These are phyloP conservation scores for Pleurotus giganteus DNA, from an alignment of 768 basidiomycete species.

Conservation along the genomic window DNA sequence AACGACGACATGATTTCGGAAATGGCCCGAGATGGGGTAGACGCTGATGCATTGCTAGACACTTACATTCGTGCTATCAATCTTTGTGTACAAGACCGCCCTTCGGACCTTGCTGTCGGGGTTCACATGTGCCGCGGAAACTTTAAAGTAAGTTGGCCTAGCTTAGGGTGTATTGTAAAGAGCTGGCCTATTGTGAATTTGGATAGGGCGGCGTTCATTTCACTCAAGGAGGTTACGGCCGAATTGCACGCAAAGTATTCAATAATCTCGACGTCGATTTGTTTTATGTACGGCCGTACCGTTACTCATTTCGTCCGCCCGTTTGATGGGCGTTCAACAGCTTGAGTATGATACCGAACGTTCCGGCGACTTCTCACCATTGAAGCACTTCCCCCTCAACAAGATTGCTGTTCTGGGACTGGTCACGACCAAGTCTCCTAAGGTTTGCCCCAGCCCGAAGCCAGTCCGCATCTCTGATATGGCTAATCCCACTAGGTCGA, in stretches of 20 bases:
- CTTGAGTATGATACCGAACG: constrained; percentile 68
- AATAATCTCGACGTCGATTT: constrained; percentile 57
- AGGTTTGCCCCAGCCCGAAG: constrained; percentile 31
- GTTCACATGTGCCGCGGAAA: constrained; percentile 63
- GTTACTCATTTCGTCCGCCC: background rate
- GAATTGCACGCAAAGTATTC: constrained; percentile 55
- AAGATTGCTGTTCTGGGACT: constrained; percentile 48
- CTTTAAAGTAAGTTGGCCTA: constrained; percentile 41
- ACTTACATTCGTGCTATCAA: constrained; percentile 70
- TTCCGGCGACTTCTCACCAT: constrained; percentile 57
- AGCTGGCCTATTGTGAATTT: background rate
- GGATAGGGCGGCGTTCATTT: constrained; percentile 47
- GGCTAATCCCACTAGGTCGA: constrained; percentile 39
- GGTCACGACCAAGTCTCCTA: constrained; percentile 45
- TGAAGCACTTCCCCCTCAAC: constrained; percentile 47
- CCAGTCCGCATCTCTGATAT: background rate
- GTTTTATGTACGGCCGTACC: constrained; percentile 37
- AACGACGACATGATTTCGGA: constrained; percentile 47
- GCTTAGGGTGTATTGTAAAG: constrained; percentile 26
- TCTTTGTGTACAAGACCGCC: constrained; percentile 48
- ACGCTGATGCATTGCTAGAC: constrained; percentile 63
- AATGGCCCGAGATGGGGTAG: constrained; percentile 59
- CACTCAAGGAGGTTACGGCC: constrained; percentile 57
- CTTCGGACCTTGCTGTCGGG: constrained; percentile 51
- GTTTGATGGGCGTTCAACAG: constrained; percentile 27